These are phyloP conservation scores for Sclerospora graminicola DNA, from an alignment of 352 stramenopile genomes.

Conservation along the genomic window DNA sequence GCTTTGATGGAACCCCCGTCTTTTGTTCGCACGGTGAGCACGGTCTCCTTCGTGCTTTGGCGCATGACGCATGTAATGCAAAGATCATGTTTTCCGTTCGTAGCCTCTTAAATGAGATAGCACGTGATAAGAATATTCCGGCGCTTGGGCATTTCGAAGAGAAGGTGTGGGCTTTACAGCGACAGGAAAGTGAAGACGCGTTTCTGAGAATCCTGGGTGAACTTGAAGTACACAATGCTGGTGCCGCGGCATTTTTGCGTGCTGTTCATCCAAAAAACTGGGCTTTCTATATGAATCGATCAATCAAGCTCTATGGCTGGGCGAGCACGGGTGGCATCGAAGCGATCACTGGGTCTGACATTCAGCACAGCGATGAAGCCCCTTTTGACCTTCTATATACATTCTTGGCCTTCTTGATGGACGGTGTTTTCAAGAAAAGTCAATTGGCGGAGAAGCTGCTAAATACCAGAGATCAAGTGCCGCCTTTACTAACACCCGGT, in stretches of 20 bases:
- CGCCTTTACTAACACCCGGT: slow-evolving; percentile 39
- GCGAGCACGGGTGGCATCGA: slow-evolving; percentile 48
- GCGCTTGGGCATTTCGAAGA: slow-evolving; percentile 44
- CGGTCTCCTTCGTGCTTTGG: slow-evolving; percentile 42
- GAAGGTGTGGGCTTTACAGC: slow-evolving; percentile 52
- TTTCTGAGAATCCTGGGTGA: slow-evolving; percentile 41
- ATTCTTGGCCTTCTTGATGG: slow-evolving; percentile 74
- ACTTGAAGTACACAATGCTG: slow-evolving; percentile 41
- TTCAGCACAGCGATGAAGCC: slow-evolving; percentile 55
- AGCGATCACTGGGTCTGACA: slow-evolving; percentile 42
- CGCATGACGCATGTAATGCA: slow-evolving; percentile 33
- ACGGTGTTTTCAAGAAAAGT: slow-evolving; percentile 61
- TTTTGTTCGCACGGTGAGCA: slow-evolving; percentile 56
- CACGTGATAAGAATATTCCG: slow-evolving; percentile 70
- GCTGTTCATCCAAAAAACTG: slow-evolving; percentile 56
- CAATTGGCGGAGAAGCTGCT: slow-evolving; percentile 49
- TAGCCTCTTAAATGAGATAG: slow-evolving; percentile 56
- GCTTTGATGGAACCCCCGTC: slow-evolving; percentile 39
- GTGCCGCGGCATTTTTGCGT: slow-evolving; percentile 44
- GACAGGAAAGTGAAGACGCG: slow-evolving; percentile 40
- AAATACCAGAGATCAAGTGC: slow-evolving; percentile 5
- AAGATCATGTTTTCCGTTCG: slow-evolving; percentile 69
- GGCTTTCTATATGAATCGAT: slow-evolving; percentile 55
- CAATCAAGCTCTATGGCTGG: slow-evolving; percentile 56
- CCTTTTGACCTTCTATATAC: slow-evolving; percentile 75